Evolutionary conservation across 2,329 filamentous ascomycete species (phyloP).

Genomic region (Huntiella abstrusa): DNA sequence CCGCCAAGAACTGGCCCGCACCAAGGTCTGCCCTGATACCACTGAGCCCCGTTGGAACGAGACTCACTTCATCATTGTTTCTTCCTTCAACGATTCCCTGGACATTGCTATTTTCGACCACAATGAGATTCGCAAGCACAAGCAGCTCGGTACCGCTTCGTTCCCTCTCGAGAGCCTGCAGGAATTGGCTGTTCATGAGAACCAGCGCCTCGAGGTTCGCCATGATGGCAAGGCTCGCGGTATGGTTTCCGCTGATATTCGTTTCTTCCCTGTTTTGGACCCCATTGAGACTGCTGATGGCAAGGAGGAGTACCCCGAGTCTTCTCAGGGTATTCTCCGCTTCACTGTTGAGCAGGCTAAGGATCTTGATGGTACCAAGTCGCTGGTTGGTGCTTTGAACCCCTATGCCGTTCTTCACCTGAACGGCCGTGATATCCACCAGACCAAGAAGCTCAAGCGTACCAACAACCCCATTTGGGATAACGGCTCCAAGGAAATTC

Average conservation of each 20-base stretch:
- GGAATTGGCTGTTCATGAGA: constrained; percentile 58
- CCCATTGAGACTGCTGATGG: constrained; percentile 43
- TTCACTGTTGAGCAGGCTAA: constrained; percentile 94
- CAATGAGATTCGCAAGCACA: constrained; percentile 93
- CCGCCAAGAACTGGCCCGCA: constrained; percentile 63
- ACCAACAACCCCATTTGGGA: constrained; percentile 97
- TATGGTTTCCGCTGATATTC: constrained; percentile 60
- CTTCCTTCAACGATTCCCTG: constrained; percentile 71
- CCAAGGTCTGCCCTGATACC: constrained; percentile 73
- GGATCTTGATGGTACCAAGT: constrained; percentile 83
- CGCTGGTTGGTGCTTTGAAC: constrained; percentile 74
- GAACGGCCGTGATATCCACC: constrained; percentile 80
- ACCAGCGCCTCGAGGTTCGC: constrained; percentile 66
- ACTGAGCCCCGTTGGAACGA: constrained; percentile 87
- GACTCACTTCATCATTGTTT: constrained; percentile 87
- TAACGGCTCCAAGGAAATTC: constrained; percentile 77
- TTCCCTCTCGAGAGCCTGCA: constrained; percentile 75
- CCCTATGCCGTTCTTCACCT: constrained; percentile 78
- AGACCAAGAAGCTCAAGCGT: constrained; percentile 81
- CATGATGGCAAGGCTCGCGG: constrained; percentile 72
- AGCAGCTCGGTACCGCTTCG: constrained; percentile 67
- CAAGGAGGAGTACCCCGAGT: constrained; percentile 59
- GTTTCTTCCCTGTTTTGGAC: constrained; percentile 78
- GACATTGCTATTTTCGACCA: constrained; percentile 78
- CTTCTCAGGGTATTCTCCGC: constrained; percentile 81